A percentile compares a stretch with the other conserved stretches of the same genome.
phyloP scores from a whole-genome alignment of 2,329 filamentous ascomycete genomes.

The Fusarium sp. region DNA sequence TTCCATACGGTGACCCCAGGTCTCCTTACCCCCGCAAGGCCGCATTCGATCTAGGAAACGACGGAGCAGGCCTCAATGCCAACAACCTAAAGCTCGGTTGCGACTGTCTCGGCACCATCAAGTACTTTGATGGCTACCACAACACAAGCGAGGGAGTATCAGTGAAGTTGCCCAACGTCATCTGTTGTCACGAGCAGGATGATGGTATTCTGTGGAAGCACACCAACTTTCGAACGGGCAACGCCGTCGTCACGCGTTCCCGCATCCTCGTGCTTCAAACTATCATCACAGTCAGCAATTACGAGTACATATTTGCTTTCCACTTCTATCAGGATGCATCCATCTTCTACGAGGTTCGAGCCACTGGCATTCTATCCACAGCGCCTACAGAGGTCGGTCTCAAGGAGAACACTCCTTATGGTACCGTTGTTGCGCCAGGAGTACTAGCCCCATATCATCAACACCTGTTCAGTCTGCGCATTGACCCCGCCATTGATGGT shows the following conservation, averaged over 20 bases:
- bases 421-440: slow-evolving; percentile 71
- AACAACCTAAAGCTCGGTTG: slow-evolving; percentile 76
- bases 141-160: slow-evolving; percentile 48
- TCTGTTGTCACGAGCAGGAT: slow-evolving; percentile 53
- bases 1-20: slow-evolving; percentile 66
- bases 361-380: slow-evolving; percentile 58
- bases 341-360: slow-evolving; percentile 50
- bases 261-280: slow-evolving; percentile 70
- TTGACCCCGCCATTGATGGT: slow-evolving; percentile 75
- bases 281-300: slow-evolving; percentile 73
- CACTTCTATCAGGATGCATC: slow-evolving; percentile 65
- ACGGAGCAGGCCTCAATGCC: slow-evolving; percentile 71
- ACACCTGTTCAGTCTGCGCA: slow-evolving; percentile 73
- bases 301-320: slow-evolving; percentile 64
- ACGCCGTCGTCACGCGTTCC: slow-evolving; percentile 65
- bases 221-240: slow-evolving; percentile 67
- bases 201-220: slow-evolving; percentile 73
- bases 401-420: slow-evolving; percentile 61
- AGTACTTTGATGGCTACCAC: slow-evolving; percentile 52
- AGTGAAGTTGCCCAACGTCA: slow-evolving; percentile 48
- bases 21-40: slow-evolving; percentile 72
- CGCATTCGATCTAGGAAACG: slow-evolving; percentile 78
- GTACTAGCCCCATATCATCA: slow-evolving; percentile 76
- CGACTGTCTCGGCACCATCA: slow-evolving; percentile 66
- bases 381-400: slow-evolving; percentile 65